A percentile compares a stretch with the other conserved stretches of the same genome.
Conservation (phyloP, 495 filamentous ascomycete species). For the Penicillium subrubescens region DNA sequence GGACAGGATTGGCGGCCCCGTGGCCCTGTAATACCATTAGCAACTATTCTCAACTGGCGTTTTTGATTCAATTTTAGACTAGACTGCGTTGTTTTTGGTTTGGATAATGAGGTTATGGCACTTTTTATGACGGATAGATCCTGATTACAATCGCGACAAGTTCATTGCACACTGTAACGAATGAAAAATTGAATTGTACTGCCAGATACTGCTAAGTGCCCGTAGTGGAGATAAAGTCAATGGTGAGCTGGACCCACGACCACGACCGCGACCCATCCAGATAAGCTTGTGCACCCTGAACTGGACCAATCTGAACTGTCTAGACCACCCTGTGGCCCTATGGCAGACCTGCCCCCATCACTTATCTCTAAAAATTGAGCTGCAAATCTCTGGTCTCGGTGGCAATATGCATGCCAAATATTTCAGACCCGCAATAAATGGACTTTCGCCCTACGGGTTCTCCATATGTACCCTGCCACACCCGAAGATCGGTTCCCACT, state of each 20-base stretch:
- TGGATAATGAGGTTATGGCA: neutral
- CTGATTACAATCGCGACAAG: neutral
- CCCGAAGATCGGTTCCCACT: neutral
- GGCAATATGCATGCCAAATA: slow-evolving; percentile 2
- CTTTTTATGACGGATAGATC: neutral
- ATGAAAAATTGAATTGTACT: neutral
- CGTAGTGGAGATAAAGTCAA: slow-evolving; percentile 3
- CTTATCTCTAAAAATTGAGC: slow-evolving; percentile 7
- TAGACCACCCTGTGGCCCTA: neutral
- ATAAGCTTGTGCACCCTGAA: slow-evolving; percentile 4
- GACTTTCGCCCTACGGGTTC: neutral
- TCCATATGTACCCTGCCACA: neutral
- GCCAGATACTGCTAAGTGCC: neutral
- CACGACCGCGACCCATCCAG: neutral
- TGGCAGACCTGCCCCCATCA: neutral
- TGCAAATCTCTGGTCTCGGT: neutral
- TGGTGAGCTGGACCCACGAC: neutral
- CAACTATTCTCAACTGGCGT: neutral
- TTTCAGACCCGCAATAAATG: slow-evolving; percentile 1
- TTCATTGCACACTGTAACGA: neutral
- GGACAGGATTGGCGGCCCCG: slow-evolving; percentile 28
- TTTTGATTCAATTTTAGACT: neutral
- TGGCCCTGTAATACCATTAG: slow-evolving; percentile 24
- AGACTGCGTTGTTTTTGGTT: neutral
- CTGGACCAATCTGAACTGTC: neutral